These are phyloP conservation scores for Solanum sitiens DNA, from an alignment of 257 asterid species.

Conservation along the genomic window DNA sequence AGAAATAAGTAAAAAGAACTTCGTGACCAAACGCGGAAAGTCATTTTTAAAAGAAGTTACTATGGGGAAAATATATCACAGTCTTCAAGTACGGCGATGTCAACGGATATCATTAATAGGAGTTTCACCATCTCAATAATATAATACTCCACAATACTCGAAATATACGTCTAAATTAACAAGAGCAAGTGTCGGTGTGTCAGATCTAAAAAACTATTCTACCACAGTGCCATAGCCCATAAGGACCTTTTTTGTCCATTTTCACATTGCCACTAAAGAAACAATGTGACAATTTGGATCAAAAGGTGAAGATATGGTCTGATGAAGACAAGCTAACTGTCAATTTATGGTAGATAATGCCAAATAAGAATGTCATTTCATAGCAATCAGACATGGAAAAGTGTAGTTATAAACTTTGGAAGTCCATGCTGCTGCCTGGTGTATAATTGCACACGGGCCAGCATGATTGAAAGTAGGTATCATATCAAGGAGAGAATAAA, in stretches of 20 bases:
- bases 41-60: not conserved
- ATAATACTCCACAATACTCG: constrained; percentile 6
- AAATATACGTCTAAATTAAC: constrained; percentile 3
- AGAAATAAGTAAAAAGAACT: not conserved
- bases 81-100: constrained; percentile 13
- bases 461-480: not conserved
- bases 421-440: not conserved
- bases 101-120: constrained; percentile 15
- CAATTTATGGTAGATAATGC: not conserved
- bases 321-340: not conserved
- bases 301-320: not conserved
- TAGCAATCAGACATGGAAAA: not conserved
- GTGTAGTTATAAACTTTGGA: not conserved
- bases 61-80: not conserved
- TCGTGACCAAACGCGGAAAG: not conserved
- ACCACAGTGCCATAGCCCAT: not conserved
- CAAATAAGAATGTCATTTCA: not conserved
- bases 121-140: not conserved
- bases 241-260: not conserved
- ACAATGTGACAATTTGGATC: not conserved
- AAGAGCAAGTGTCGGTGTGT: constrained; percentile 18
- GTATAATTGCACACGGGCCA: not conserved
- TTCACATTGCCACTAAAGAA: not conserved
- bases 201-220: not conserved
- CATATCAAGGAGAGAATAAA: not conserved